These are phyloP conservation scores for Pichia rugopelliculosa DNA, from an alignment of 805 yeast genomes.

Conservation along the genomic window DNA sequence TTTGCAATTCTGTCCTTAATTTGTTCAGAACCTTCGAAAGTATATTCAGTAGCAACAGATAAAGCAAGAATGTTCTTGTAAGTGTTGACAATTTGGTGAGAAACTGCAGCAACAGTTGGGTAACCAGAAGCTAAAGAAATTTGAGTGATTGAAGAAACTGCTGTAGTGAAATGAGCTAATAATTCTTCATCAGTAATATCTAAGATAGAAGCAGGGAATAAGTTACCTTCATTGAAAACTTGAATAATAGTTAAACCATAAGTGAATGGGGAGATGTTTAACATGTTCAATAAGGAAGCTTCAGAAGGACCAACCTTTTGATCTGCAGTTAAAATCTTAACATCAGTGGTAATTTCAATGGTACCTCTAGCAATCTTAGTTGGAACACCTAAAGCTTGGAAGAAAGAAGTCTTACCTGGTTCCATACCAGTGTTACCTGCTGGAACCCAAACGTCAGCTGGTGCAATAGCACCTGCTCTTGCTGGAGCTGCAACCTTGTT, in stretches of 20 bases:
- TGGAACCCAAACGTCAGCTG: conserved; percentile 94
- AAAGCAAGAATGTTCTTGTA: conserved; percentile 98
- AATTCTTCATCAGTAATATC: conserved; percentile 98
- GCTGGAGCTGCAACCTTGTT: conserved; percentile 99
- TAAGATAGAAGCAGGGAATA: conserved; percentile 93
- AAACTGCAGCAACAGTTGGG: conserved; percentile 99
- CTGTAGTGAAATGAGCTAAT: conserved; percentile 83
- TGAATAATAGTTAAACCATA: conserved; percentile 95
- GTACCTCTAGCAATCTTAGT: conserved; percentile 99
- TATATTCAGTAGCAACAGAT: conserved; percentile 97
- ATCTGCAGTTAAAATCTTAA: conserved; percentile 85
- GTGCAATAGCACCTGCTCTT: conserved; percentile 99
- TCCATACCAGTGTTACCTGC: conserved; percentile 99
- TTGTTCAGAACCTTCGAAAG: conserved; percentile 98
- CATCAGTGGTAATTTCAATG: conserved; percentile 97
- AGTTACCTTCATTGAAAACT: conserved; percentile 98
- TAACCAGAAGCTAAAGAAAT: conserved; percentile 95
- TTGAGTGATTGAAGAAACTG: conserved; percentile 89
- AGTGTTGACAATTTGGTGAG: conserved; percentile 97
- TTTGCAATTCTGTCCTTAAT: conserved; percentile 99
- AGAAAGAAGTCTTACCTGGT: conserved; percentile 99
- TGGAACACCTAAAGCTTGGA: conserved; percentile 99
- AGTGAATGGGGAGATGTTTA: conserved; percentile 99
- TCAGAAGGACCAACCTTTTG: conserved; percentile 97
- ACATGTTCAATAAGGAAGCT: conserved; percentile 97